Percentiles rank a stretch among this genome's conserved stretches.
Conservation (phyloP, 2,329 filamentous ascomycete genomes). For the Aurifilum marmelostoma region DNA sequence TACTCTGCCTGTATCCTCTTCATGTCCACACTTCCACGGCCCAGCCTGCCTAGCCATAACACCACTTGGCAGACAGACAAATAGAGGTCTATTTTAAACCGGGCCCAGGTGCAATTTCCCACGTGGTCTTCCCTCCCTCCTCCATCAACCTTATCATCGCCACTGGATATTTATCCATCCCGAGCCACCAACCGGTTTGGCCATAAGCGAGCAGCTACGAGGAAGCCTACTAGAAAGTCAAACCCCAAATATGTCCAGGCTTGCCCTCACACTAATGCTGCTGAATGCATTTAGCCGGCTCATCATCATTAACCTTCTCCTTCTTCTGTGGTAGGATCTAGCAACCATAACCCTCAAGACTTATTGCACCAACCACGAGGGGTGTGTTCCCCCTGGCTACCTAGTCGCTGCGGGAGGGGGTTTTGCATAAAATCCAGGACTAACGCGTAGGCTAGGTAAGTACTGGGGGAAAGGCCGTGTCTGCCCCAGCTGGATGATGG, state of each 20-base stretch:
- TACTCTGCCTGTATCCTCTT: background rate
- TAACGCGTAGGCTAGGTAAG: background rate
- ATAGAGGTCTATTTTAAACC: background rate
- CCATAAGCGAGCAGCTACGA: background rate
- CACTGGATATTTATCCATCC: conserved; percentile 2
- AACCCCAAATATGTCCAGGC: background rate
- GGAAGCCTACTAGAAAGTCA: background rate
- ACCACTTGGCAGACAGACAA: background rate
- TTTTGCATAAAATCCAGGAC: background rate
- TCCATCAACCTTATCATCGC: background rate
- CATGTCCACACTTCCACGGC: background rate
- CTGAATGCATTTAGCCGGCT: conserved; percentile 13
- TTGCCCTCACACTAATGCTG: background rate
- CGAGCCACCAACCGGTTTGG: background rate
- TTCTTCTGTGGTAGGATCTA: background rate
- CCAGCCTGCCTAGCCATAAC: background rate
- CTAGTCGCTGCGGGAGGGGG: background rate
- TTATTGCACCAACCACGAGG: background rate
- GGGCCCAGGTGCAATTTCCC: background rate
- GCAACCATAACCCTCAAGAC: background rate
- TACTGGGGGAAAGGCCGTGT: background rate
- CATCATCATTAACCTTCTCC: background rate
- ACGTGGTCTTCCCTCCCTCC: background rate
- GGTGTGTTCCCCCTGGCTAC: background rate
- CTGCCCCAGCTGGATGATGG: background rate